Evolutionary conservation across 2,329 filamentous ascomycete species (phyloP).

Genomic region (Stemphylium lycopersici): DNA sequence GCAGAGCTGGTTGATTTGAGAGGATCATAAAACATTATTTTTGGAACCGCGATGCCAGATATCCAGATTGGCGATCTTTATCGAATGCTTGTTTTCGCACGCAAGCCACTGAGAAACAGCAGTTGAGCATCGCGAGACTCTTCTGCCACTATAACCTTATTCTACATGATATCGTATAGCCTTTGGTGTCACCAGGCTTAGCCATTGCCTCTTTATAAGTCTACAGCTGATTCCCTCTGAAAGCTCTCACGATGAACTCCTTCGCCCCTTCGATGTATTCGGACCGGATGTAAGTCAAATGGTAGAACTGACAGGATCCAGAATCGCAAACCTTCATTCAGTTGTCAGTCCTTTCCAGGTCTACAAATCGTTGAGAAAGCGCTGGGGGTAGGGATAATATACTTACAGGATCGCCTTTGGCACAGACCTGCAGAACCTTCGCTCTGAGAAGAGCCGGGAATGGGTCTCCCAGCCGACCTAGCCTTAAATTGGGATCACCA

Average conservation of each 20-base stretch:
- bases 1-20: too few relatives aligned
- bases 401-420: constrained; percentile 7
- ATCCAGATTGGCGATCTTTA: too few relatives aligned
- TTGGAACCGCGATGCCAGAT: too few relatives aligned
- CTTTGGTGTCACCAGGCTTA: too few relatives aligned
- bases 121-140: too few relatives aligned
- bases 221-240: not conserved
- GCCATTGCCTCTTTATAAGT: not conserved
- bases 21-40: too few relatives aligned
- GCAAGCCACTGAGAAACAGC: too few relatives aligned
- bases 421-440: constrained; percentile 6
- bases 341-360: not conserved
- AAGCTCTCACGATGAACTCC: constrained; percentile 1
- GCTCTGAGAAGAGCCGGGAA: not conserved
- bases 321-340: constrained; percentile 1
- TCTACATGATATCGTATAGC: too few relatives aligned
- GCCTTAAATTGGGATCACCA: constrained; percentile 4
- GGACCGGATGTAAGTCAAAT: constrained; percentile 2
- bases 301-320: constrained; percentile 2
- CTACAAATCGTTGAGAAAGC: not conserved
- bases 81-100: too few relatives aligned
- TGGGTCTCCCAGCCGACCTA: constrained; percentile 1
- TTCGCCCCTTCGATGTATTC: constrained; percentile 1
- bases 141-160: too few relatives aligned
- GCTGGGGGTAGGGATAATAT: not conserved